Conservation (phyloP, 2,329 filamentous ascomycete genomes). For the Fusarium nygamai region DNA sequence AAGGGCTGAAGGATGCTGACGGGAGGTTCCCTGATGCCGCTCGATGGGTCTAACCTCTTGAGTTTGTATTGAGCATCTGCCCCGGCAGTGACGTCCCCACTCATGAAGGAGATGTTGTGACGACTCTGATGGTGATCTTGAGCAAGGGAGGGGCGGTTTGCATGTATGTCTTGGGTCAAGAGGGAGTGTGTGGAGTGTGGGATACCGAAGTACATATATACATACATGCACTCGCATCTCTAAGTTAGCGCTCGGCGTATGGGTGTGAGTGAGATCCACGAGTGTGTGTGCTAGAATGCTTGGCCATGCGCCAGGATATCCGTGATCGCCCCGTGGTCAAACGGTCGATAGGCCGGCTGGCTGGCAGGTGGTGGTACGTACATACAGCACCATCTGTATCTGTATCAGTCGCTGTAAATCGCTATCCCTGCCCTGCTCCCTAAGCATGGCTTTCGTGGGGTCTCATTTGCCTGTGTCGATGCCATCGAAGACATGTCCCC, state of each 20-base stretch:
- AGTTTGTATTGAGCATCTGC: constrained; percentile 31
- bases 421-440: constrained; percentile 35
- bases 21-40: constrained; percentile 39
- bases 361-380: neutral
- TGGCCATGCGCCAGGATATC: constrained; percentile 39
- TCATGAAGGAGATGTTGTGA: constrained; percentile 26
- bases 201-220: constrained; percentile 3
- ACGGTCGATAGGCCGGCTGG: constrained; percentile 40
- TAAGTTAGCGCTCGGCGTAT: constrained; percentile 2
- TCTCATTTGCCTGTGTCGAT: constrained; percentile 33
- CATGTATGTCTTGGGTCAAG: constrained; percentile 12
- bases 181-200: constrained; percentile 15
- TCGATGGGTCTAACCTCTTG: constrained; percentile 34
- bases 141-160: constrained; percentile 33
- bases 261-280: constrained; percentile 41
- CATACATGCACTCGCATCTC: neutral
- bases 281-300: constrained; percentile 37
- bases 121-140: constrained; percentile 39
- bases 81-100: constrained; percentile 42
- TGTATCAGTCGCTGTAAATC: constrained; percentile 23
- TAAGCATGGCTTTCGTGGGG: constrained; percentile 25
- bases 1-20: constrained; percentile 34
- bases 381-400: neutral
- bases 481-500: constrained; percentile 31
- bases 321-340: constrained; percentile 44